Evolutionary conservation across 495 filamentous ascomycete species (phyloP).

Genomic region (Penicillium cataractarum): DNA sequence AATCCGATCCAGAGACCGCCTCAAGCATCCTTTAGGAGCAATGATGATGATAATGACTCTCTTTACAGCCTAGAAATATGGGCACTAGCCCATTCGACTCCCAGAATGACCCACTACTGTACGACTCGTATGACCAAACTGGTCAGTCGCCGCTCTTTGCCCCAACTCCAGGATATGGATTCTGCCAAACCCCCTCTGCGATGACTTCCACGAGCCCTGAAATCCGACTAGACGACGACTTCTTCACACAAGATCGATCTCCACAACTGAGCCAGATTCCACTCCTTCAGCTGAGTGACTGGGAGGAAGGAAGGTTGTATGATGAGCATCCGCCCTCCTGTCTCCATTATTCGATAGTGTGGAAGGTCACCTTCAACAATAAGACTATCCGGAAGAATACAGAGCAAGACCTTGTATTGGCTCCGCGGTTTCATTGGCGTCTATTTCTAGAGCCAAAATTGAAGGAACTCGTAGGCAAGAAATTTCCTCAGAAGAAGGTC

Average conservation of each 20-base stretch:
- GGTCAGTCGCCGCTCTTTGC: slow-evolving; percentile 13
- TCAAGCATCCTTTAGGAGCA: background rate
- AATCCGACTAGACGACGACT: slow-evolving; percentile 7
- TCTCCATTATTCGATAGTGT: slow-evolving; percentile 14
- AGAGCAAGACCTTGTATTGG: slow-evolving; percentile 17
- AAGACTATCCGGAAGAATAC: slow-evolving; percentile 13
- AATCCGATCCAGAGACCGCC: background rate
- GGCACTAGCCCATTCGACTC: slow-evolving; percentile 8
- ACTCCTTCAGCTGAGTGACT: slow-evolving; percentile 12
- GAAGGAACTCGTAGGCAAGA: slow-evolving; percentile 15
- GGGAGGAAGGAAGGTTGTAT: slow-evolving; percentile 16
- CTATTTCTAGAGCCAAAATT: slow-evolving; percentile 15
- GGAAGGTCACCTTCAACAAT: slow-evolving; percentile 13
- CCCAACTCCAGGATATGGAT: slow-evolving; percentile 12
- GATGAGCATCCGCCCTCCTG: slow-evolving; percentile 15
- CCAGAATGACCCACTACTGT: slow-evolving; percentile 8
- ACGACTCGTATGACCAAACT: slow-evolving; percentile 6
- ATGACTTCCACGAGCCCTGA: slow-evolving; percentile 11
- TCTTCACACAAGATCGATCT: background rate
- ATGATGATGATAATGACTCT: slow-evolving; percentile 1
- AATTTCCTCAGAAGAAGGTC: slow-evolving; percentile 13
- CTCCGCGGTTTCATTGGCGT: slow-evolving; percentile 15
- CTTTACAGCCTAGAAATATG: background rate
- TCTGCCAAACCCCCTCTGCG: slow-evolving; percentile 10
- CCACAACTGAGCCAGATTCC: slow-evolving; percentile 4